These are phyloP conservation scores for Kwoniella europaea DNA, from an alignment of 768 basidiomycete genomes.

Conservation along the genomic window DNA sequence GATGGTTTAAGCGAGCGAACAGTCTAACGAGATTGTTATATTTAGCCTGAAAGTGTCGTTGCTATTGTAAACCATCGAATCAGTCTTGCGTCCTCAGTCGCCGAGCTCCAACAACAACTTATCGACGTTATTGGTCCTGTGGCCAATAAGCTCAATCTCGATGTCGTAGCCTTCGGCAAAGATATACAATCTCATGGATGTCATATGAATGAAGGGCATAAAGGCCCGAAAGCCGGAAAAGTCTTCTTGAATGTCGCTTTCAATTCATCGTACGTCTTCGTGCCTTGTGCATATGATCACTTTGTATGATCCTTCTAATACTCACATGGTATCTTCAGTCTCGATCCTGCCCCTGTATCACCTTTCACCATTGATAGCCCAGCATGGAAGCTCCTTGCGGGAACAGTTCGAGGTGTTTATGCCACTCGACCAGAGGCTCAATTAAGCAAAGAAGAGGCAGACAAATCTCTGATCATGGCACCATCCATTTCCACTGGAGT, in stretches of 20 bases:
- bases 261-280: slow-evolving; percentile 37
- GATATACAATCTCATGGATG: slow-evolving; percentile 28
- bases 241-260: slow-evolving; percentile 42
- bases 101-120: slow-evolving; percentile 44
- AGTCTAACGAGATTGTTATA: neutral
- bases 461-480: slow-evolving; percentile 36
- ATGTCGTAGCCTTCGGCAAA: slow-evolving; percentile 46
- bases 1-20: neutral
- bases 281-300: no score
- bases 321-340: slow-evolving; percentile 16
- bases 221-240: slow-evolving; percentile 40
- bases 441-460: slow-evolving; percentile 27
- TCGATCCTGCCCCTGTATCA: slow-evolving; percentile 51
- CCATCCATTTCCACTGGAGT: slow-evolving; percentile 38
- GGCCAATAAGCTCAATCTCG: slow-evolving; percentile 45
- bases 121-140: slow-evolving; percentile 32
- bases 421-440: slow-evolving; percentile 29
- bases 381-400: slow-evolving; percentile 49
- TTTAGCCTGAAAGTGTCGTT: slow-evolving; percentile 45
- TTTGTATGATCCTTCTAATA: neutral
- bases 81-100: slow-evolving; percentile 46
- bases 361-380: slow-evolving; percentile 39
- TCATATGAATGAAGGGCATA: slow-evolving; percentile 10
- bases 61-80: slow-evolving; percentile 56
- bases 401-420: slow-evolving; percentile 43